Base-by-base conservation (phyloP, 2,329 filamentous ascomycete species). In the Hypomyces rosellus region DNA sequence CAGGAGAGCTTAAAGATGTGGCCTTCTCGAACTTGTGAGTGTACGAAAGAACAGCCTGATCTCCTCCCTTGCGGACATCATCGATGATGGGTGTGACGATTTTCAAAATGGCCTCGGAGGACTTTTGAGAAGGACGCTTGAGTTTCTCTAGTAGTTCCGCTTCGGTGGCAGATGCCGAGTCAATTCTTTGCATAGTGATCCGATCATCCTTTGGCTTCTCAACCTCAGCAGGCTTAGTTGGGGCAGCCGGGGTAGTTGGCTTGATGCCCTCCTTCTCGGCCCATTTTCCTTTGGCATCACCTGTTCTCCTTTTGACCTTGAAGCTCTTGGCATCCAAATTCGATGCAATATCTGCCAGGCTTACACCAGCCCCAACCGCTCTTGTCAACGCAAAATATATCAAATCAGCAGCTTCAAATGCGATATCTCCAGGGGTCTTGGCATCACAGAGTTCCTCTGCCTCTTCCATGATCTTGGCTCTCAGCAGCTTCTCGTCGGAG, bases 21-120 rank as follows among this genome's bases (percentile, higher is more conserved):
- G 92, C 93, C 73, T 92, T 96, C 66, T 99, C 93, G 60, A 99
- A 99, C 69, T 95, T 96, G 78, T 96, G 91, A 1, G 93, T 97
- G 69, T 96, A 97, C 46, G 88, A 86, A 41, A 99, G 78, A 20
- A 99, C 77, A 3, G 89, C 91, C 61, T 86, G 86, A 69, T 99
- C 93, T 48, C 93, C 93, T 34, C 88, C 82, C 40, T 81, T 77
- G 50, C 85, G 87, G 49, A 99, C 86, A 44, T 91, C 88, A 51
- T 92, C 83, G 63, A 99, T 89, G 61, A 99, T 99, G 1, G 93
- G 93, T 34, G 81, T 83, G 52, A 96, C 89, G 47, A 97, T 92
- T 56, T 84, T 84, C 73, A 97, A 84, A 58, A 99, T 96, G 52
- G 88, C 82, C 18, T 97, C 92, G n/a, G 89, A 89, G 2, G 92